These are phyloP conservation scores for Thelonectria rubi DNA, from an alignment of 2,329 filamentous ascomycete genomes.

Conservation along the genomic window DNA sequence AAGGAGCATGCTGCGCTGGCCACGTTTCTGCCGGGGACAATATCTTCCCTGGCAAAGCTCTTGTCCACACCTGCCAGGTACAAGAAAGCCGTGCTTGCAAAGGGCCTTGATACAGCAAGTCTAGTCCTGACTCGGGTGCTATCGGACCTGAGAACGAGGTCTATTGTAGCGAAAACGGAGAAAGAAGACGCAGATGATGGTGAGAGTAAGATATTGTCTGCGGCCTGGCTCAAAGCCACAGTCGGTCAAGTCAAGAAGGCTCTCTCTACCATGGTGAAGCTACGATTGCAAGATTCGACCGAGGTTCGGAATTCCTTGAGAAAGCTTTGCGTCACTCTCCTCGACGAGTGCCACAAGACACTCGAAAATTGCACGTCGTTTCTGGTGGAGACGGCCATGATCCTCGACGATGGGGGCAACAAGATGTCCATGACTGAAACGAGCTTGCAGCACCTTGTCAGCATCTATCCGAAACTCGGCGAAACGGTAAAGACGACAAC, in stretches of 20 bases:
- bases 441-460: constrained; percentile 68
- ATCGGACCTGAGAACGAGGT: constrained; percentile 64
- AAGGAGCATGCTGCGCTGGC: constrained; percentile 79
- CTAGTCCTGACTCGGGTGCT: constrained; percentile 64
- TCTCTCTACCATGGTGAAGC: constrained; percentile 77
- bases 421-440: constrained; percentile 52
- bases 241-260: constrained; percentile 83
- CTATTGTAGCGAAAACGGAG: constrained; percentile 52
- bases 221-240: constrained; percentile 82
- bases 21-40: constrained; percentile 86
- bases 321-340: constrained; percentile 74
- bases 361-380: constrained; percentile 74
- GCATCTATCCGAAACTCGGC: constrained; percentile 68
- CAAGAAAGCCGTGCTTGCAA: constrained; percentile 68
- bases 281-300: constrained; percentile 74
- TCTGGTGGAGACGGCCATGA: constrained; percentile 82
- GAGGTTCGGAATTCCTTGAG: constrained; percentile 76
- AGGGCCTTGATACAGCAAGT: constrained; percentile 67
- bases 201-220: constrained; percentile 52
- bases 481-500: constrained; percentile 75
- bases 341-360: constrained; percentile 81
- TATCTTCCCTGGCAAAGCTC: constrained; percentile 82
- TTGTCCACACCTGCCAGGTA: constrained; percentile 72
- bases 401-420: constrained; percentile 65
- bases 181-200: constrained; percentile 35